These are phyloP conservation scores for Solanum tacnaense DNA, from an alignment of 257 asterid species.

Conservation along the genomic window DNA sequence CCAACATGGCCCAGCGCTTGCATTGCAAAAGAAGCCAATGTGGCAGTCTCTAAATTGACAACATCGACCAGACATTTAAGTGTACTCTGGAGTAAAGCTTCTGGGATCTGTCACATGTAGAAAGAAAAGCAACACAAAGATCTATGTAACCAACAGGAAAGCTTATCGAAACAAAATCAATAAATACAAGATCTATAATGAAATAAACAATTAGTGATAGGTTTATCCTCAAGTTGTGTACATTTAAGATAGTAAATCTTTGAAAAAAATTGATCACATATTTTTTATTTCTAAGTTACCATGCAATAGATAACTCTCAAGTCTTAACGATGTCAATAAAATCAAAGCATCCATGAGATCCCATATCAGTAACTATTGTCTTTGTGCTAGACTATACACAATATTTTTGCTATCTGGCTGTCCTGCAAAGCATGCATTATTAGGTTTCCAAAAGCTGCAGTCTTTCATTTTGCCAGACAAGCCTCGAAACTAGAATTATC, in stretches of 20 bases:
- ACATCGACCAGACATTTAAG: conserved; percentile 68
- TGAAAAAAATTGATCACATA: not conserved
- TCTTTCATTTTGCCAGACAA: not conserved
- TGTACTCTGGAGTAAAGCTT: conserved; percentile 57
- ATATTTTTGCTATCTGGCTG: not conserved
- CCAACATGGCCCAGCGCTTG: conserved; percentile 97
- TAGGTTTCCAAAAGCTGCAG: not conserved
- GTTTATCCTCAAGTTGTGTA: not conserved
- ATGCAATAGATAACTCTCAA: not conserved
- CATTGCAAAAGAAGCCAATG: conserved; percentile 84
- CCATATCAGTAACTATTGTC: not conserved
- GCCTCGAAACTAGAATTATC: not conserved
- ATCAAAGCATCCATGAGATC: not conserved
- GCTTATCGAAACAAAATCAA: not conserved
- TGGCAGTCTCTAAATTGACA: conserved; percentile 48
- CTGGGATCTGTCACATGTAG: conserved; percentile 47
- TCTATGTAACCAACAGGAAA: not conserved
- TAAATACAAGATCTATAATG: not conserved
- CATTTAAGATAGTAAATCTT: not conserved
- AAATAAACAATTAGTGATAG: not conserved
- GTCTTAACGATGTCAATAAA: not conserved
- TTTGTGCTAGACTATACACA: not conserved
- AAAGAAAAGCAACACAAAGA: not conserved
- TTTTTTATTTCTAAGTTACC: not conserved
- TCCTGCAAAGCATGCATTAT: not conserved